Base-by-base conservation (phyloP, 2,329 filamentous ascomycete genomes). In the Ascocoryne sarcoides region DNA sequence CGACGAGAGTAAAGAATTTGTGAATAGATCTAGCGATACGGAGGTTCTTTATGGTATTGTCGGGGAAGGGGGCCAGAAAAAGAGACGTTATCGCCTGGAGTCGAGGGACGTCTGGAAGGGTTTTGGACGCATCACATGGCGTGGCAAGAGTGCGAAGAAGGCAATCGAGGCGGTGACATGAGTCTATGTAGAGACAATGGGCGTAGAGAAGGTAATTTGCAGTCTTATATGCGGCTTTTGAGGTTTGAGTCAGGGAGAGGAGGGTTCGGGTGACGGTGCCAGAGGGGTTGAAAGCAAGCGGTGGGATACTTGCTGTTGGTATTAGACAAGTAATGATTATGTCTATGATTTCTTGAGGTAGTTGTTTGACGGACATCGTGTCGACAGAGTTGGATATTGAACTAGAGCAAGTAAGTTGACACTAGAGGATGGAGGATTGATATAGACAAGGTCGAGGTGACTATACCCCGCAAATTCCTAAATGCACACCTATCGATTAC, bases 121-220 rank as follows among this genome's bases (percentile, higher is more conserved):
- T 14, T 10, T 2, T 16, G n/a, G 29, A 15, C 16, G 5, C 10
- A 8, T 35, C 10, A n/a, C 12, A 8, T 15, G 26, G 3, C 5
- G 4, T 8, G 4, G 37, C 18, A 19, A 32, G 16, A 32, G 31
- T 37, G 4, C 23, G 10, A 3, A 41, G 2, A 4, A 46, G 34
- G 18, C 31, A 30, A 8, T 62, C 12, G 68, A 70, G 53, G 47
- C 67, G 69, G 14, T 70, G 59, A 7, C 61, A 57, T 2, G 65
- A 62, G 33, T 68, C 62, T 29, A 74, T 55, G 47, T 65, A 65
- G 26, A 70, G 46, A 52, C 68, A 72, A 46, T 65, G 60, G 42
- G 64, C 54, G 33, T 63, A 63, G n/a, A 73, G 62, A 9, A 67
- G 57, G 29, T 59, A 62, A 12, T 60, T 59, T 3, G 70, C 67